Base-by-base conservation (phyloP, 257 asterid genomes). In the Solanum corneliomulleri region DNA sequence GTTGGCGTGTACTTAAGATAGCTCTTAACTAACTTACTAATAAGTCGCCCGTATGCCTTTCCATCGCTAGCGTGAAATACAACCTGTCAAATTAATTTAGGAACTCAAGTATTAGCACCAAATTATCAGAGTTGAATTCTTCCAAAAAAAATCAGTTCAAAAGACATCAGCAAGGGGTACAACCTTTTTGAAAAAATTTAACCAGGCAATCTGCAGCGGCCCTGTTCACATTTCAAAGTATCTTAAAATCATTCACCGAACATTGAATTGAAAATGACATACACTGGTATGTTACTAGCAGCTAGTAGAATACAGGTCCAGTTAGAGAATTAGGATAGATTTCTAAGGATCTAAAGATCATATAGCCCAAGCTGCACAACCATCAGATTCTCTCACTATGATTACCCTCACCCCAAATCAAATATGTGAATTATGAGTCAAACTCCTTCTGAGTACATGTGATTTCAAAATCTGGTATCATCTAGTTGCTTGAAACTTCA, bases 151-250 rank as follows among this genome's bases (percentile, higher is more conserved):
- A 23, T 52, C 31, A 60, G 85, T 86, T n/a, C 44, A 33, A 47
- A 16, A 77, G 78, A 70, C 87, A 35, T 56, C 66, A 85, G 41
- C 39, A 47, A 42, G 58, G 87, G 68, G 39, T 29, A 16, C 56
- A 47, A 94, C 98, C 98, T 94, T 96, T 87, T 93, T 90, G 89
- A 94, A 93, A 88, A 83, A 90, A 81, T 92, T 90, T 87, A 96
- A 91, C 98, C 94, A 96, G 88, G 96, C 89, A 89, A 94, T 88
- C 52, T 89, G 92, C 90, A 91, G 87, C 1, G 95, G 96, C 3
- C 93, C 98, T 94, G 93, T 58, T 47, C 89, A 91, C 49, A 86
- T 74, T 83, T 77, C 64, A 76, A 56, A 86, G 56, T 7, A 84
- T 88, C 86, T 84, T 39, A 87, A 75, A 33, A 60, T 64, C 76